Evolutionary conservation across 1,139 yeast species (phyloP).

Genomic region (Nakaseomyces sp.): DNA sequence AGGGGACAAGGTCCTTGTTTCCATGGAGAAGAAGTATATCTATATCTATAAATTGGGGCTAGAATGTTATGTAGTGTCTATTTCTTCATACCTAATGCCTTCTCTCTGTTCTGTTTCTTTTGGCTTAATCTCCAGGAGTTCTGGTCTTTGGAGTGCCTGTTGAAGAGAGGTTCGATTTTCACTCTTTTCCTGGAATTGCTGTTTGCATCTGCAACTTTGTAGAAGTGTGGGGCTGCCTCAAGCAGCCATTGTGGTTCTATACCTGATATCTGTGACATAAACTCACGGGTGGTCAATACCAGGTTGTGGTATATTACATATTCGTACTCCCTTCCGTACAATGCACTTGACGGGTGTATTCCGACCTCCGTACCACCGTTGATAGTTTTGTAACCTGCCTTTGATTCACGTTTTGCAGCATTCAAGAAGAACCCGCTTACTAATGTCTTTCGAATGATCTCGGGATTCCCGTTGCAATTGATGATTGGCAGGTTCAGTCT

Average conservation of each 20-base stretch:
- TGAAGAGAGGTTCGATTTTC: slow-evolving; percentile 55
- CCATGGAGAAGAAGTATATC: no score
- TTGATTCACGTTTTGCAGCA: slow-evolving; percentile 70
- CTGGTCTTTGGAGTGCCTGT: slow-evolving; percentile 44
- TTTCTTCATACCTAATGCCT: slow-evolving; percentile 26
- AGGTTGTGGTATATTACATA: slow-evolving; percentile 80
- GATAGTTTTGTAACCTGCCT: slow-evolving; percentile 69
- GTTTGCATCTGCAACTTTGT: slow-evolving; percentile 44
- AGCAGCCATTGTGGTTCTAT: slow-evolving; percentile 82
- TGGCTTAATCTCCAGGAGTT: slow-evolving; percentile 47
- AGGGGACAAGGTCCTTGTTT: no score
- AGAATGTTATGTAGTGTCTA: no score
- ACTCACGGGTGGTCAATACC: slow-evolving; percentile 74
- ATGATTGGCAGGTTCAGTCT: slow-evolving; percentile 43
- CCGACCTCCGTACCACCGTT: slow-evolving; percentile 70
- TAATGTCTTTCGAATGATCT: slow-evolving; percentile 58
- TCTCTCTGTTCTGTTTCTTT: slow-evolving; percentile 31
- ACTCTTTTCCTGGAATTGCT: slow-evolving; percentile 37
- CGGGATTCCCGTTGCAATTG: slow-evolving; percentile 58
- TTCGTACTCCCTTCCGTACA: slow-evolving; percentile 65
- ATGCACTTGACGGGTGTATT: slow-evolving; percentile 81
- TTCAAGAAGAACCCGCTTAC: slow-evolving; percentile 86
- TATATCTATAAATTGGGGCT: no score
- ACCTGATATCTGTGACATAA: slow-evolving; percentile 79
- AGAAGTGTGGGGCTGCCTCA: slow-evolving; percentile 80